Base-by-base conservation (phyloP, 2,329 filamentous ascomycete species). In the Chaetoscypha palmicola region DNA sequence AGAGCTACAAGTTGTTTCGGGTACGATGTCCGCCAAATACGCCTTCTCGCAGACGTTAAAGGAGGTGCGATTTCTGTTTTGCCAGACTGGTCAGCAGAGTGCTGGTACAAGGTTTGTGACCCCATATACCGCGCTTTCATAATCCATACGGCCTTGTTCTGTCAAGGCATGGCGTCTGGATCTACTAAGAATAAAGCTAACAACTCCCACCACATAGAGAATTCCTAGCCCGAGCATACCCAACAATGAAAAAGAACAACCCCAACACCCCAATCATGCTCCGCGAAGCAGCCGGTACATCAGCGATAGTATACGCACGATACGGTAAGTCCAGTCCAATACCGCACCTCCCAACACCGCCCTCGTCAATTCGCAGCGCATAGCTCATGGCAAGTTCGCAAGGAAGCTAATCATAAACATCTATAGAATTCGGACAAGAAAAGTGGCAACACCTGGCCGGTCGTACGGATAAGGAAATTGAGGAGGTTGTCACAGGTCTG, bases 231-330 rank as follows among this genome's bases (percentile, higher is more conserved):
- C 81, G 87, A 64, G 82, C 89, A 55, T 98, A 98, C 68, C 92
- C 92, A 36, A 92, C 86, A 48, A 97, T 98, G 91, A 98, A 98
- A 81, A 94, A 94, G 76, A 86, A 91, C 76, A 98, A 98, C 73
- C 92, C 92, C 45, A 73, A 86, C 67, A 90, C 78, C 38, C 92
- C 92, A 43, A 97, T 98, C 68, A 74, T 98, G 73, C 81, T 98
- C 62, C 86, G 92, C 63, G 92, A 97, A 73, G 92, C 91, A 41
- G 72, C 79, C 57, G 88, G 86, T 61, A 87, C 86, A 43, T 72
- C 85, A 64, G 91, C 92, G 53, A 84, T 80, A 66, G 79, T 98
- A 52, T 97, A 84, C 68, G 90, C 91, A 57, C 77, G 92, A 81
- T 98, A 94, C 65, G 91, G 88, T 94, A 67, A 60, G 79, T 64